Percentiles rank a stretch among this genome's conserved stretches.
phyloP scores from a whole-genome alignment of 1,139 yeast species.

The Nakaseomyces sp. region DNA sequence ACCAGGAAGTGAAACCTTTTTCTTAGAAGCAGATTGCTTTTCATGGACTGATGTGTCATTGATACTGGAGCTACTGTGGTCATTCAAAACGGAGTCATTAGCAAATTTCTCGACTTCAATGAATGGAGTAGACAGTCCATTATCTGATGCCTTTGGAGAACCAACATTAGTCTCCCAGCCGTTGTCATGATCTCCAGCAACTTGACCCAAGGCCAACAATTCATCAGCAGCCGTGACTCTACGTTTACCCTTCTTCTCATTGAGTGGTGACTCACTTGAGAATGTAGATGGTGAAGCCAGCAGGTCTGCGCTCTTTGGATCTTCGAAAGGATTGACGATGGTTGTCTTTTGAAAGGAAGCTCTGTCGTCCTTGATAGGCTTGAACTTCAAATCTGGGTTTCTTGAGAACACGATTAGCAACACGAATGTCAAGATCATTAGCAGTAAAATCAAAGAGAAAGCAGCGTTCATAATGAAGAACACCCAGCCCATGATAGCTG shows the following conservation, averaged over 20 bases:
- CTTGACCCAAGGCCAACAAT: conserved; percentile 32
- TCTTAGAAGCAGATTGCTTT: neutral
- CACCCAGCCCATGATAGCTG: conserved; percentile 71
- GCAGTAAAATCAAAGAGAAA: conserved; percentile 53
- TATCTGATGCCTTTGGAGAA: neutral
- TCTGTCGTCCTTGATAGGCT: conserved; percentile 75
- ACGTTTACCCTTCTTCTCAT: conserved; percentile 33
- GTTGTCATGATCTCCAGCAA: conserved; percentile 62
- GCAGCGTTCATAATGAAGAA: conserved; percentile 72
- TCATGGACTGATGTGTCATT: neutral
- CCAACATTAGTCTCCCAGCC: conserved; percentile 44
- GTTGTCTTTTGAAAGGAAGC: conserved; percentile 55
- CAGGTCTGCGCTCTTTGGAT: conserved; percentile 29
- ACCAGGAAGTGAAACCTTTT: conserved; percentile 4
- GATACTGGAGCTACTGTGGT: conserved; percentile 1
- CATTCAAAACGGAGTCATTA: neutral
- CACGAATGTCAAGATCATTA: conserved; percentile 52
- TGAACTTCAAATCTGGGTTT: conserved; percentile 77
- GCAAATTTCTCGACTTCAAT: neutral
- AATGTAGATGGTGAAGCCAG: conserved; percentile 18
- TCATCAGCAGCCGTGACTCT: conserved; percentile 39
- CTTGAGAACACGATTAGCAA: conserved; percentile 50
- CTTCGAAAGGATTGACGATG: conserved; percentile 34
- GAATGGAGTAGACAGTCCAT: neutral
- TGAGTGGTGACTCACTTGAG: conserved; percentile 31